Base-by-base conservation (phyloP, 768 basidiomycete genomes). In the Tubosaeta sp. region DNA sequence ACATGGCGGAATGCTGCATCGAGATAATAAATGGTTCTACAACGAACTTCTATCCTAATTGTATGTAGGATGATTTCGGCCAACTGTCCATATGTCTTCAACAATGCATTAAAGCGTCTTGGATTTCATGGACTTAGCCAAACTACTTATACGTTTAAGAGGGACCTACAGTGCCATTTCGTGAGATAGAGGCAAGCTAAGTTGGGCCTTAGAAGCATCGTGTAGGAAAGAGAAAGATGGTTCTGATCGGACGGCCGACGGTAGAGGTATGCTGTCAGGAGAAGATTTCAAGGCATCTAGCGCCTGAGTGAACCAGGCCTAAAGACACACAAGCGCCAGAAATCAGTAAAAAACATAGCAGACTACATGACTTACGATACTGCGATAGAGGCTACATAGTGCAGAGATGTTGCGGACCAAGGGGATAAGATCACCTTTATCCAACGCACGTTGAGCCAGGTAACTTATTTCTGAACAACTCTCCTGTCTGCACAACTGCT, bases 41-140 rank as follows among this genome's bases (percentile, higher is more conserved):
- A 92, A 5, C 95, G 82, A 46, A 96, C 71, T 62, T 97, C 95
- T 47, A 90, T 81, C 31, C 94, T 82, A 27, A 97, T 82, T 6
- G 89, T 93, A 64, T 88, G 86, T 36, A 97, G 73, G 44, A 96
- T 85, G 51, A 94, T 79, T 60, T 88, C 84, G 9, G 90, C 86
- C 7, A 98, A 76, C 58, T 95, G 93, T 34, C 88, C 85, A 60
- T 93, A 97, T 2, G 94, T 95, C 70, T 87, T 84, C 36, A 94
- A 73, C 40, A 98, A 75, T 0, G 93, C 90, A 64, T 94, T 87
- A 70, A 93, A 96, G 27, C 93, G 92, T 53, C 95, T 49, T 95
- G 57, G 38, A 21, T 24, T 52, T 32, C 39, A n/a, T 42, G 22
- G 12, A 58, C 46, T 65, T 25, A 51, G 30, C 31, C 22, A 36